A percentile compares a stretch with the other conserved stretches of the same genome.
Conservation (phyloP, 2,329 filamentous ascomycete genomes). For the Elsinoe arachidis region DNA sequence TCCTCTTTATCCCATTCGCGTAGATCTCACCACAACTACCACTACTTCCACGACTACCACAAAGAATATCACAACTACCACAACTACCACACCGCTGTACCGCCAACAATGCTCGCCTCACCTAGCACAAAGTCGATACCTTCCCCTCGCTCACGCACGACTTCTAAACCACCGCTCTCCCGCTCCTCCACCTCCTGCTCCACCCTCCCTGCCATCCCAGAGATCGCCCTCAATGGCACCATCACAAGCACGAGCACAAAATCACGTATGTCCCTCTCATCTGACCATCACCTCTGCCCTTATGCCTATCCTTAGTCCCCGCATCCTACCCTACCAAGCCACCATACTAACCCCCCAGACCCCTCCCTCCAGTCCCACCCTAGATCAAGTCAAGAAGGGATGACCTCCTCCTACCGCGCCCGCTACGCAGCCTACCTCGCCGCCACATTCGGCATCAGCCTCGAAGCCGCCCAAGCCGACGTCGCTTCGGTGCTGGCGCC, state of each 20-base stretch:
- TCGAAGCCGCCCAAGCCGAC: constrained; percentile 6
- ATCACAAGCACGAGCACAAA: neutral
- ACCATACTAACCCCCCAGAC: neutral
- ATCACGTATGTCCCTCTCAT: too few species aligned
- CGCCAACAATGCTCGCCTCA: neutral
- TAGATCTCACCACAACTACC: neutral
- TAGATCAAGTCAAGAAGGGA: neutral
- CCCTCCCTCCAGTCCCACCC: neutral
- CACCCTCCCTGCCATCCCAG: neutral
- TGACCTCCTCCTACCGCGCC: neutral
- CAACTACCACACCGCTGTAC: neutral
- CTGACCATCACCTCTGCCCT: neutral
- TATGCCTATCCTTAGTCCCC: too few species aligned
- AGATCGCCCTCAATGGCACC: constrained; percentile 3
- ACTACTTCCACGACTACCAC: neutral
- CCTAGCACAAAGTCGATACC: neutral
- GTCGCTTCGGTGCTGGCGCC: constrained; percentile 4
- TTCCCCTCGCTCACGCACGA: neutral
- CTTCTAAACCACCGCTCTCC: neutral
- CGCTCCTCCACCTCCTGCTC: neutral
- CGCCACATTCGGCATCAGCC: constrained; percentile 12
- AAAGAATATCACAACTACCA: neutral
- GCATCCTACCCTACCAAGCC: neutral
- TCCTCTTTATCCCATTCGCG: constrained; percentile 10
- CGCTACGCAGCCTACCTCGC: constrained; percentile 11